Evolutionary conservation across 805 yeast genomes (phyloP), one percentile per base, ranked within the genome.

Genomic region (Maudiozyma turicensis): DNA sequence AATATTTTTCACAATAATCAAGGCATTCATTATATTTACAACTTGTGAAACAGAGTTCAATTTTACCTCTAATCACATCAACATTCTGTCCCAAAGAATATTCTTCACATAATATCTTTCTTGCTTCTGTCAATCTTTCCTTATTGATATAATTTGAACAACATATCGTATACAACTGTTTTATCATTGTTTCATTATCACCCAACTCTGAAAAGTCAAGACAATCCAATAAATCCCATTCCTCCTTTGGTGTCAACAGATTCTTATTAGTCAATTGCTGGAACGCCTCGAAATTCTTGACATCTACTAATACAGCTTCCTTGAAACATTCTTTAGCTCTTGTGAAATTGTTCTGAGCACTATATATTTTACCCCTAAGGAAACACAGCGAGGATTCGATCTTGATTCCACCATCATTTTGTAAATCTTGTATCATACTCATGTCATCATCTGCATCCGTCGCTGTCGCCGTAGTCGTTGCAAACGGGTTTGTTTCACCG

Each of bases 221-320:
- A 31, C 75, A 63, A 9, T 75, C 69, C 8, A 89, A 63, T 37
- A 93, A 75, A 37, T 83, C 87, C 93, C 95, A 86, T 66, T 89
- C 95, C 59, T 91, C 97, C 14, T 71, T 66, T 0, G 97, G 95
- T 0, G 93, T 77, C 67, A 91, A 69, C 57, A 88, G 74, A 59
- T 82, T 83, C 56, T 84, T 84, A 41, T 76, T 69, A 1, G 86
- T 75, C 46, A 91, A 73, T 60, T 85, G 89, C 57, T 86, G 79
- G 63, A 88, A 88, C 0, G 98, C 97, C 56, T 91, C 99, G 64
- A 73, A 91, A 66, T 97, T 93, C 64, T 89, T 87, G 7, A 86
- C 89, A 65, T 91, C 98, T 1, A 86, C 87, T 55, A 78, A 57
- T 0, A 90, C 81, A 0, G 98, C 96, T 59, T 88, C 96, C 59